Percentiles rank a stretch among this genome's conserved stretches.
Evolutionary conservation across 2,329 filamentous ascomycete genomes (phyloP).

Genomic region (Colletotrichum melonis): DNA sequence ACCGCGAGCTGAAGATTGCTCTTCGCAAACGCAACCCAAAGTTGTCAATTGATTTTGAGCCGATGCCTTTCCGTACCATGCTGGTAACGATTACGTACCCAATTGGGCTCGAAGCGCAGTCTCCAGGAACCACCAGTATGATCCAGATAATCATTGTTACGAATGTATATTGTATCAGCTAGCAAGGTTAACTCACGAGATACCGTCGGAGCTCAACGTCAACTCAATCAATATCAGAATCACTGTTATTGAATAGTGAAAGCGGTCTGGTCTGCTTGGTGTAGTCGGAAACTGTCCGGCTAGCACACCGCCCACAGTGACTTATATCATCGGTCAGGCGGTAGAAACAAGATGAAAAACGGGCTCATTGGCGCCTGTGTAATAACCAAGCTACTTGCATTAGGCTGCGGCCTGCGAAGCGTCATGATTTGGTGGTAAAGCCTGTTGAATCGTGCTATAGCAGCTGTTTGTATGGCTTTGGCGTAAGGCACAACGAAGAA

Average conservation of each 20-base stretch:
- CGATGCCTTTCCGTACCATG: background rate
- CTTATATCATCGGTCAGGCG: background rate
- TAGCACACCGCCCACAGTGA: background rate
- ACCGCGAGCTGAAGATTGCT: background rate
- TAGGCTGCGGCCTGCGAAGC: background rate
- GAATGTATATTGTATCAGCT: background rate
- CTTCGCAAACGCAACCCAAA: slow-evolving; percentile 13
- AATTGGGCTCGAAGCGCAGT: background rate
- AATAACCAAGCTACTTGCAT: background rate
- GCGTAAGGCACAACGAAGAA: background rate
- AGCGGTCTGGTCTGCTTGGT: background rate
- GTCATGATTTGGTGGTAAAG: background rate
- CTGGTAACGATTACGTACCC: background rate
- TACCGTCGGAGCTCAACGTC: background rate
- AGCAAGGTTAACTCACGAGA: background rate
- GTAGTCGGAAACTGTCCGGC: background rate
- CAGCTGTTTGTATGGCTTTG: slow-evolving; percentile 5
- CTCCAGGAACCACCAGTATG: background rate
- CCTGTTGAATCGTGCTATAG: background rate
- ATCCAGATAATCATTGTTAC: background rate
- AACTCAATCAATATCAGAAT: background rate
- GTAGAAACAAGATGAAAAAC: background rate
- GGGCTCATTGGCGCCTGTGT: background rate
- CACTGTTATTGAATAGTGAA: background rate
- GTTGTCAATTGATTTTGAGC: background rate